Evolutionary conservation across 192 early-diverging fungal species (phyloP).

Genomic region (Coemansia sp.): DNA sequence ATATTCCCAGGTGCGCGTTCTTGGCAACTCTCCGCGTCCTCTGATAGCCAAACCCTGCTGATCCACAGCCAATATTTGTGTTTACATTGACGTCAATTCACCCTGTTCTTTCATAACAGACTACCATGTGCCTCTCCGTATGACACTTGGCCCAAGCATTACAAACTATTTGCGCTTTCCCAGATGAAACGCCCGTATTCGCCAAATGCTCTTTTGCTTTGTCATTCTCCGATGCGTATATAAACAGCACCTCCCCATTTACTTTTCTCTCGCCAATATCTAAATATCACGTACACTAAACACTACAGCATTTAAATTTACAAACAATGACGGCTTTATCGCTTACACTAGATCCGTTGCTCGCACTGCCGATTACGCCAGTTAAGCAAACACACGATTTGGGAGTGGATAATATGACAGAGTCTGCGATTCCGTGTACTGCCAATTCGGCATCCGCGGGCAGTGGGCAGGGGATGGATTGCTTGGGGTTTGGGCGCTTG

Average conservation of each 20-base stretch:
- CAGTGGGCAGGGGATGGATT: neutral
- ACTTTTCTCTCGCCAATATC: neutral
- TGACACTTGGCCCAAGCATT: neutral
- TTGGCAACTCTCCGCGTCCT: neutral
- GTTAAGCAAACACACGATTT: neutral
- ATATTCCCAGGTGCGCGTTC: neutral
- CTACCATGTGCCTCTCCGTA: neutral
- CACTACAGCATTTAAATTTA: neutral
- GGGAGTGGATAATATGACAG: neutral
- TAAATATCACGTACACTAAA: neutral
- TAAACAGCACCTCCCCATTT: neutral
- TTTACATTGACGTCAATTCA: neutral
- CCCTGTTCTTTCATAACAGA: neutral
- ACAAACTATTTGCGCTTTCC: too few species aligned
- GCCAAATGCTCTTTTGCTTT: too few species aligned
- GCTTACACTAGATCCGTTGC: neutral
- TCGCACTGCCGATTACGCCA: neutral
- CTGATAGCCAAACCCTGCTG: too few species aligned
- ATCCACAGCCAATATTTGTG: neutral
- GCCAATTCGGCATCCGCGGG: neutral
- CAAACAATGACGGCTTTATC: neutral
- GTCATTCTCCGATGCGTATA: too few species aligned
- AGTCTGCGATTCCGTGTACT: neutral
- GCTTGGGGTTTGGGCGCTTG: neutral
- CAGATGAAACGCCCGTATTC: too few species aligned